Evolutionary conservation across 2,329 filamentous ascomycete species (phyloP).

Genomic region (Aspergillus awamori): DNA sequence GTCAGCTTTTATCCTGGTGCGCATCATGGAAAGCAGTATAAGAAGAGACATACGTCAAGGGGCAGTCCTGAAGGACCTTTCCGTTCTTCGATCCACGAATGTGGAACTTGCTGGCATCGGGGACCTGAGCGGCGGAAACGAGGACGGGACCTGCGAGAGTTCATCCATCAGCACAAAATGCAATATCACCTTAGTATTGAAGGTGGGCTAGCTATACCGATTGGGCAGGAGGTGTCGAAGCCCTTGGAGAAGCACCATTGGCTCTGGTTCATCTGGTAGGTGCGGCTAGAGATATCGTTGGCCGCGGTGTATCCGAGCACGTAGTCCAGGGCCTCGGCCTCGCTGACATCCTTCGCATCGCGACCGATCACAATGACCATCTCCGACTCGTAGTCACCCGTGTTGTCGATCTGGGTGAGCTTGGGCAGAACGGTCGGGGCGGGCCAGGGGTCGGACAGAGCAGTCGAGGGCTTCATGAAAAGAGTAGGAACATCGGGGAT

Average conservation of each 20-base stretch:
- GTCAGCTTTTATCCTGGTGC: constrained; percentile 13
- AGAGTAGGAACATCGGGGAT: constrained; percentile 60
- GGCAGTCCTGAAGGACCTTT: constrained; percentile 54
- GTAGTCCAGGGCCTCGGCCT: constrained; percentile 60
- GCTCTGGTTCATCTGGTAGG: constrained; percentile 56
- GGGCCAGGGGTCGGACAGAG: constrained; percentile 58
- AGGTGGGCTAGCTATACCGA: constrained; percentile 39
- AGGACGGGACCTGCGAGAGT: constrained; percentile 49
- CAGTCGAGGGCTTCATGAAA: constrained; percentile 61
- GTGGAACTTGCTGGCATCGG: constrained; percentile 37
- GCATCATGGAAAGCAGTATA: background rate
- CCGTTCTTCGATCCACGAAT: constrained; percentile 52
- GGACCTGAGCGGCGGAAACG: constrained; percentile 44
- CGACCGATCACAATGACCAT: constrained; percentile 60
- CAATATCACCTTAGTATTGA: background rate
- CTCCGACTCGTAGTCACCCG: constrained; percentile 63
- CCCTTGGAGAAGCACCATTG: constrained; percentile 65
- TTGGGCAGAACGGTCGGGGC: constrained; percentile 57
- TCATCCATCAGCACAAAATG: background rate
- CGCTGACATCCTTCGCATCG: constrained; percentile 58
- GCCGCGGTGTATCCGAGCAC: constrained; percentile 65
- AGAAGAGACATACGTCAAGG: constrained; percentile 40
- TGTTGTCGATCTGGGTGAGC: constrained; percentile 55
- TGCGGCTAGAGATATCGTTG: constrained; percentile 66
- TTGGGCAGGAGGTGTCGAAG: constrained; percentile 60